A percentile compares a stretch with the other conserved stretches of the same genome.
Evolutionary conservation across 768 basidiomycete species (phyloP).

Genomic region (Pulveroboletus sp.): DNA sequence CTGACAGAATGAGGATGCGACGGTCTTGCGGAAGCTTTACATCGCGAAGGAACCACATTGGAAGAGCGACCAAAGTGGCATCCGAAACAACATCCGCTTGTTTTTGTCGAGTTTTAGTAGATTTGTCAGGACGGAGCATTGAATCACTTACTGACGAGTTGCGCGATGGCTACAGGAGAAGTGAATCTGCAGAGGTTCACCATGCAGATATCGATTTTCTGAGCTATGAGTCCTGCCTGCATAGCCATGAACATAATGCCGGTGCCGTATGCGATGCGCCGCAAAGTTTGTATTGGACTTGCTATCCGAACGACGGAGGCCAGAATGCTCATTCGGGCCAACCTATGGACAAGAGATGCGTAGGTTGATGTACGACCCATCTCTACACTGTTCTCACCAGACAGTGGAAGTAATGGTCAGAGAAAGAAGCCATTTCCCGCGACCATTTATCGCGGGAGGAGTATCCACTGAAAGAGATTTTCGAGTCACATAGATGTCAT

Average conservation of each 20-base stretch:
- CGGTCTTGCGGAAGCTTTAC: conserved; percentile 11
- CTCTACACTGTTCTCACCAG: conserved; percentile 16
- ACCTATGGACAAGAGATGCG: conserved; percentile 11
- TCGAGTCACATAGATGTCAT: background rate
- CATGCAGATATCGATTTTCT: conserved; percentile 18
- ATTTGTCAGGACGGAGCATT: background rate
- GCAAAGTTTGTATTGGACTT: conserved; percentile 8
- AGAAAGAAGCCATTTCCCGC: conserved; percentile 18
- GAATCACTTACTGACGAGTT: conserved; percentile 25
- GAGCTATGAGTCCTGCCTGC: conserved; percentile 12
- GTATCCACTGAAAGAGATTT: background rate
- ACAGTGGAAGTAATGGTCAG: conserved; percentile 15
- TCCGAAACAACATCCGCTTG: conserved; percentile 27
- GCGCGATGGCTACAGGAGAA: conserved; percentile 9
- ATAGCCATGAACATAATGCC: conserved; percentile 16
- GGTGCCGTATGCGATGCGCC: conserved; percentile 14
- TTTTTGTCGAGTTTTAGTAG: background rate
- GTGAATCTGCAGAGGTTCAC: conserved; percentile 1
- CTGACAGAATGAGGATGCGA: conserved; percentile 20
- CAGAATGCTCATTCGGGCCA: conserved; percentile 26
- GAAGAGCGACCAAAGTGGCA: conserved; percentile 13
- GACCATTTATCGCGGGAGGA: background rate
- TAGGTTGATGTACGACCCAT: background rate
- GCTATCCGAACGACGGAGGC: conserved; percentile 24
- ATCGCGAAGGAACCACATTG: conserved; percentile 15